These are phyloP conservation scores for Blastobotrys serpentis DNA, from an alignment of 1,139 yeast genomes.

Conservation along the genomic window DNA sequence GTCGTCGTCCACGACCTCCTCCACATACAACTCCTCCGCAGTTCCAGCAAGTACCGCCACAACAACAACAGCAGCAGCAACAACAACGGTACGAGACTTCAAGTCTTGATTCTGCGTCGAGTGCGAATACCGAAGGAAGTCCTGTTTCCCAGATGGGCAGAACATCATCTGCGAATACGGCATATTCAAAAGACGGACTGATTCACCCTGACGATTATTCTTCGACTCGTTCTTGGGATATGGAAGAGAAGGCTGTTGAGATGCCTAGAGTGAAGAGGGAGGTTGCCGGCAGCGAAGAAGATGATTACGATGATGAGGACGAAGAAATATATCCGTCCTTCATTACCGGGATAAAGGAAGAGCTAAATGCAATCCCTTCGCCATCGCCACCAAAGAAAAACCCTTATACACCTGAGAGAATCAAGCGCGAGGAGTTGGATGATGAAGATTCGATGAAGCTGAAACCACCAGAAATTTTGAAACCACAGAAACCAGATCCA, in stretches of 20 bases:
- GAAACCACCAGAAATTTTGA: not conserved
- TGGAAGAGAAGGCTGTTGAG: conserved; percentile 16
- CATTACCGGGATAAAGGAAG: conserved; percentile 16
- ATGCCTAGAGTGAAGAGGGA: conserved; percentile 19
- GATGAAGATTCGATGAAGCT: not conserved
- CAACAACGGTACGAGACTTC: not conserved
- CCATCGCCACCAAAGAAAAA: conserved; percentile 1
- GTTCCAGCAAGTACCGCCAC: too few species aligned
- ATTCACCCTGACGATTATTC: conserved; percentile 10
- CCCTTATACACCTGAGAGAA: not conserved
- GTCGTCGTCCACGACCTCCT: conserved; percentile 6
- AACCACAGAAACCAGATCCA: not conserved
- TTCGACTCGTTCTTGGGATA: conserved; percentile 8
- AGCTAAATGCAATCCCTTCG: conserved; percentile 15
- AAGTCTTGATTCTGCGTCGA: not conserved
- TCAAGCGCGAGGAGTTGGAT: conserved; percentile 2
- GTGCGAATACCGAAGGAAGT: conserved; percentile 5
- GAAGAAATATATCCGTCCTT: conserved; percentile 15
- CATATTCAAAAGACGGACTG: conserved; percentile 14
- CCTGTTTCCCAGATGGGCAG: conserved; percentile 17
- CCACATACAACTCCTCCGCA: conserved; percentile 1
- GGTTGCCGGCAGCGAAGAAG: too few species aligned
- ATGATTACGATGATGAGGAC: conserved; percentile 15
- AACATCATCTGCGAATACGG: conserved; percentile 21
- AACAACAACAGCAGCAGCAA: not conserved